These are phyloP conservation scores for Hibiscus mutabilis DNA, from an alignment of 345 rosid species.

Conservation along the genomic window DNA sequence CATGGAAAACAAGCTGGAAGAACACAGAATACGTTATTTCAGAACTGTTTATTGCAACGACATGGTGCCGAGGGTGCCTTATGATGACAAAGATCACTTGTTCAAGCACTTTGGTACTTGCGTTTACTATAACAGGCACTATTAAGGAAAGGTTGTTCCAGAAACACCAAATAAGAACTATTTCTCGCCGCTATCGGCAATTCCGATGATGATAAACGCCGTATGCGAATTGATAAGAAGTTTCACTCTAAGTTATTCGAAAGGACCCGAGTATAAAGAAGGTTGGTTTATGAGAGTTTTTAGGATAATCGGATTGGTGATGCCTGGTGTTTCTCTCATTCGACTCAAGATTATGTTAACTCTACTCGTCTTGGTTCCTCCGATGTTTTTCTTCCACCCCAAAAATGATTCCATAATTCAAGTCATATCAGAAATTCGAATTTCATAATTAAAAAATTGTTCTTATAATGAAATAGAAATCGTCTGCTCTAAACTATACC, in stretches of 20 bases:
- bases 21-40: conserved; percentile 28
- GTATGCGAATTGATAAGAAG: conserved; percentile 3
- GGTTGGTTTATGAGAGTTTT: conserved; percentile 27
- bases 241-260: conserved; percentile 9
- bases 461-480: too few relatives aligned
- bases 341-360: conserved; percentile 43
- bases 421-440: background rate
- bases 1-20: conserved; percentile 42
- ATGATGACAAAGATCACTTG: conserved; percentile 47
- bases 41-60: conserved; percentile 69
- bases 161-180: background rate
- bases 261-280: conserved; percentile 33
- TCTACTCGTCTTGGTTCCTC: conserved; percentile 21
- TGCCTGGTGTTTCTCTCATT: conserved; percentile 38
- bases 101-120: conserved; percentile 78
- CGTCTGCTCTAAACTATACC: too few relatives aligned
- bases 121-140: conserved; percentile 38
- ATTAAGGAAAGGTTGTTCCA: conserved; percentile 24
- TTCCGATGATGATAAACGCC: conserved; percentile 9
- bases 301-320: conserved; percentile 28
- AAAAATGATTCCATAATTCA: background rate
- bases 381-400: conserved; percentile 17
- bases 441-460: too few relatives aligned
- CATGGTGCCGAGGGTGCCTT: conserved; percentile 67
- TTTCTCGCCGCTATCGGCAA: background rate